phyloP scores from a whole-genome alignment of 139 green algal species.

The Zygnema circumcarinatum region DNA sequence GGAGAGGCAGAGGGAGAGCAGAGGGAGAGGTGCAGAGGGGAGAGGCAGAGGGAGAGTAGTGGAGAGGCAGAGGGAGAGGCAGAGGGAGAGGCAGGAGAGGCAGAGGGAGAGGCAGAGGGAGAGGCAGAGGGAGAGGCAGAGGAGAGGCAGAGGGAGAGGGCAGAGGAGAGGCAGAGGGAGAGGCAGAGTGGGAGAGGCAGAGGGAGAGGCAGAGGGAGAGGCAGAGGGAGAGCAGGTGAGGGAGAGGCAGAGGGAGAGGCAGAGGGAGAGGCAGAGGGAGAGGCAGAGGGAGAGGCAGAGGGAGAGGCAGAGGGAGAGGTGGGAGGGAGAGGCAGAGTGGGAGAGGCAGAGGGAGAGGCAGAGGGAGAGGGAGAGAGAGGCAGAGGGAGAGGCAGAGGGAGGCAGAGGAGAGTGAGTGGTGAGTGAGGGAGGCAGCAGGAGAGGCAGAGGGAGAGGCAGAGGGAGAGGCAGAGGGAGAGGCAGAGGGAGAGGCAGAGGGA shows the following conservation, averaged over 20 bases:
- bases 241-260: no score
- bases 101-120: background rate
- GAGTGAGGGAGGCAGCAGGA: background rate
- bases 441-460: background rate
- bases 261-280: no score
- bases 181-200: conserved; percentile 4
- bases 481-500: background rate
- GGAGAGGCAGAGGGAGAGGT: conserved; percentile 14
- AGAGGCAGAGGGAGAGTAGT: background rate
- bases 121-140: conserved; percentile 21
- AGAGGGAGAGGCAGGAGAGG: background rate
- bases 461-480: background rate
- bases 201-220: conserved; percentile 24
- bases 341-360: no score
- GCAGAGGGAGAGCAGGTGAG: no score
- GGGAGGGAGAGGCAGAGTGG: no score
- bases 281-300: conserved; percentile 4
- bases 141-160: background rate
- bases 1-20: no score
- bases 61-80: background rate
- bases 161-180: background rate
- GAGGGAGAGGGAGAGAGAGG: conserved; percentile 8
- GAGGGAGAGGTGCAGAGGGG: background rate
- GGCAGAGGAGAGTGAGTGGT: no score
- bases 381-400: no score